Evolutionary conservation across 2,329 filamentous ascomycete species (phyloP).

Genomic region (Aspergillus uvarum): DNA sequence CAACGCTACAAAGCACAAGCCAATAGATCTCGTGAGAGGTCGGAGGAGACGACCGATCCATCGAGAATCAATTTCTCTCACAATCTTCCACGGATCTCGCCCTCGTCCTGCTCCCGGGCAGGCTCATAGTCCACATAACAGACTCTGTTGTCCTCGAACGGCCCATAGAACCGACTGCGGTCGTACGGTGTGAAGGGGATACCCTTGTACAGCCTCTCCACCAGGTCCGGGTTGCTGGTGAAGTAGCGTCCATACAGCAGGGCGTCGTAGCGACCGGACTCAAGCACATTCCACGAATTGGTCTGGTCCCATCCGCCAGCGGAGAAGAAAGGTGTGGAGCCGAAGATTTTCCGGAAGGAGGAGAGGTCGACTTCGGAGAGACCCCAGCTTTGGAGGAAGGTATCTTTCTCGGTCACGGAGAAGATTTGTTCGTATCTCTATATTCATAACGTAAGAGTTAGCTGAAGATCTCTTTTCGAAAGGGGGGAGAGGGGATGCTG

Average conservation of each 20-base stretch:
- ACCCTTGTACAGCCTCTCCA: slow-evolving; percentile 45
- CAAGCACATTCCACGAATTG: slow-evolving; percentile 52
- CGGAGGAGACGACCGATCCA: background rate
- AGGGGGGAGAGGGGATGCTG: slow-evolving; percentile 2
- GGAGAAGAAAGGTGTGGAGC: slow-evolving; percentile 55
- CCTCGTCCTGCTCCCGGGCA: slow-evolving; percentile 2
- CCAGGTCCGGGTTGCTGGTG: slow-evolving; percentile 52
- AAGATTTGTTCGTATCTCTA: slow-evolving; percentile 55
- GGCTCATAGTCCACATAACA: slow-evolving; percentile 33
- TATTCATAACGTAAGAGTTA: background rate
- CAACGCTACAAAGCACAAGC: no score
- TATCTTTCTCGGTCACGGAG: slow-evolving; percentile 50
- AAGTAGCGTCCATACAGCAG: slow-evolving; percentile 51
- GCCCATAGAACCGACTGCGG: slow-evolving; percentile 47
- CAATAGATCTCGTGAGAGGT: no score
- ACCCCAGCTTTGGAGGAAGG: slow-evolving; percentile 51
- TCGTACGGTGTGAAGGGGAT: slow-evolving; percentile 46
- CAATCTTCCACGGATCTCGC: background rate
- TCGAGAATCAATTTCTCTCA: background rate
- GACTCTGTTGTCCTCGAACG: slow-evolving; percentile 35
- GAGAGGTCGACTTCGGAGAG: slow-evolving; percentile 48
- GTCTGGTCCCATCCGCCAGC: slow-evolving; percentile 56
- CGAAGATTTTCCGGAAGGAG: slow-evolving; percentile 53
- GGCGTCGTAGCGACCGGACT: slow-evolving; percentile 50
- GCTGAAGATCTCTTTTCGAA: background rate